These are phyloP conservation scores for Stromatinia cepivora DNA, from an alignment of 2,329 filamentous ascomycete genomes.

Conservation along the genomic window DNA sequence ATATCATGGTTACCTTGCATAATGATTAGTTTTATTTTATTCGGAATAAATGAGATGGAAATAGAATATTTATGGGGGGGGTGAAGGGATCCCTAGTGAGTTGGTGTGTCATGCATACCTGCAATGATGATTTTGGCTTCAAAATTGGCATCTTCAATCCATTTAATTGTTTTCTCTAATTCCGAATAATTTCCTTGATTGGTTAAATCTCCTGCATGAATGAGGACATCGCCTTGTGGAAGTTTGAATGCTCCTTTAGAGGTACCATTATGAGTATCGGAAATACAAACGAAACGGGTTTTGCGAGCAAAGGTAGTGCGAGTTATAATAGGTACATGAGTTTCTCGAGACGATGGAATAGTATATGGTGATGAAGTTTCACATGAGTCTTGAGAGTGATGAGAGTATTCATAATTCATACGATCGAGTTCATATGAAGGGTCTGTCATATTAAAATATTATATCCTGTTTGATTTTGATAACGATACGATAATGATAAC, in stretches of 20 bases:
- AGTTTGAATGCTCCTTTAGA: slow-evolving; percentile 56
- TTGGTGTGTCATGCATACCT: slow-evolving; percentile 47
- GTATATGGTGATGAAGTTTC: neutral
- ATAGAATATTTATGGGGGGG: slow-evolving; percentile 10
- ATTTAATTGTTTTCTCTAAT: slow-evolving; percentile 61
- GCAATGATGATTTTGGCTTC: slow-evolving; percentile 70
- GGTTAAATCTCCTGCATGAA: slow-evolving; percentile 75
- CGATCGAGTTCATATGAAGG: neutral
- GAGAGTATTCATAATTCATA: slow-evolving; percentile 3
- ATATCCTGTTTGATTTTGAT: neutral
- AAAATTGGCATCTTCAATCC: slow-evolving; percentile 67
- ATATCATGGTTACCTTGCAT: slow-evolving; percentile 71
- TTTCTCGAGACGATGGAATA: slow-evolving; percentile 8
- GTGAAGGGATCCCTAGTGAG: slow-evolving; percentile 8
- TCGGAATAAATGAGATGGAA: slow-evolving; percentile 16
- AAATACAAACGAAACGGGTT: slow-evolving; percentile 72
- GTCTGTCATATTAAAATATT: neutral
- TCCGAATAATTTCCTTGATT: slow-evolving; percentile 66
- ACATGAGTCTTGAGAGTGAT: neutral
- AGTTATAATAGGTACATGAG: neutral
- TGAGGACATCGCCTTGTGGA: slow-evolving; percentile 70
- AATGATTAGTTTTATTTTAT: slow-evolving; percentile 22
- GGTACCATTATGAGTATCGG: slow-evolving; percentile 71
- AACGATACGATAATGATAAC: neutral
- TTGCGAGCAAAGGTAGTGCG: slow-evolving; percentile 37